These are phyloP conservation scores for Penicillium corylophilum DNA, from an alignment of 2,329 filamentous ascomycete species.

Conservation along the genomic window DNA sequence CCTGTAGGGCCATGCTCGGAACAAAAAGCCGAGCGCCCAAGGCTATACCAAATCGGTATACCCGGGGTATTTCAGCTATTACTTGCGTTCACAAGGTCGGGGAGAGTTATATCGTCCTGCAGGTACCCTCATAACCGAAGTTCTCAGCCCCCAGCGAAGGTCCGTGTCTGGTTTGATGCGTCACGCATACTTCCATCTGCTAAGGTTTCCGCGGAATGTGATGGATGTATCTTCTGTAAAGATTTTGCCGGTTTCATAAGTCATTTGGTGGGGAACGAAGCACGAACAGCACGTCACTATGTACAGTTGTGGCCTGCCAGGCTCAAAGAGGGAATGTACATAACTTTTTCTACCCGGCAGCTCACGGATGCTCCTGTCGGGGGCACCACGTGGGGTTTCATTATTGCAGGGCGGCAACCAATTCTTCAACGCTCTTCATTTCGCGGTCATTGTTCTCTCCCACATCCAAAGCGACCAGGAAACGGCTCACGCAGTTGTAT, in stretches of 20 bases:
- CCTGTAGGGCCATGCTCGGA: no score
- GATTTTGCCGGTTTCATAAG: neutral
- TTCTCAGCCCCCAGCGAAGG: neutral
- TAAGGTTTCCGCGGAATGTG: no score
- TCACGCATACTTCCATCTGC: neutral
- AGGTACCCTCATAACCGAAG: neutral
- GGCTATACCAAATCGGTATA: no score
- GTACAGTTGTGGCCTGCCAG: neutral
- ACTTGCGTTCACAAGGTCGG: neutral
- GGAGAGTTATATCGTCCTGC: neutral
- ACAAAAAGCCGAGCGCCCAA: no score
- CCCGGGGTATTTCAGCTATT: no score
- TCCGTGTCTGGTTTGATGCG: neutral
- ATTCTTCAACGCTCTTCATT: slow-evolving; percentile 67
- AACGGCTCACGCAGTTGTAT: slow-evolving; percentile 85
- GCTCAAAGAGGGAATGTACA: neutral
- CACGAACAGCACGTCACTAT: neutral
- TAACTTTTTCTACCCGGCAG: neutral
- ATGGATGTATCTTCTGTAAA: neutral
- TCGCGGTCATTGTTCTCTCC: slow-evolving; percentile 49
- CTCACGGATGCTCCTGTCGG: neutral
- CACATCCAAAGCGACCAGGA: slow-evolving; percentile 77
- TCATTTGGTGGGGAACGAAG: neutral
- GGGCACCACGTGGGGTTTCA: no score
- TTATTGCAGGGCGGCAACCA: slow-evolving; percentile 49